Evolutionary conservation across 2,329 filamentous ascomycete species (phyloP).

Genomic region (Pseudogymnoascus pannorum): DNA sequence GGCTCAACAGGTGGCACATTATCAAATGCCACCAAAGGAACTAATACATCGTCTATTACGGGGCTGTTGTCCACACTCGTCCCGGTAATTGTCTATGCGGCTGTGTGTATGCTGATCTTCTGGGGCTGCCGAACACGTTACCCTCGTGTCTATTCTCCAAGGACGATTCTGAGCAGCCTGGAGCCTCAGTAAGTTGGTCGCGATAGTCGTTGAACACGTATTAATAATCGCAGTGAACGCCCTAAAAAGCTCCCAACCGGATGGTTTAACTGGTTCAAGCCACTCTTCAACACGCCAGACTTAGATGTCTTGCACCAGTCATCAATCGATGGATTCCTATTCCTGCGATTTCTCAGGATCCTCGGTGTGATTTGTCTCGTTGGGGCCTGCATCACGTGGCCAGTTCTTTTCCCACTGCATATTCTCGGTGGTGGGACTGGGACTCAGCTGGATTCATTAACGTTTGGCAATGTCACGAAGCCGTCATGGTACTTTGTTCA

Average conservation of each 20-base stretch:
- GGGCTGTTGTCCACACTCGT: constrained; percentile 44
- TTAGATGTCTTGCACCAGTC: constrained; percentile 51
- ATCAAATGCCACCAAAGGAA: constrained; percentile 29
- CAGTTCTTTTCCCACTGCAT: constrained; percentile 58
- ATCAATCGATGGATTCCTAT: constrained; percentile 58
- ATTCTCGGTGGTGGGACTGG: constrained; percentile 48
- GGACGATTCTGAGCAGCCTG: constrained; percentile 43
- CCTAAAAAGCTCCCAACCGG: constrained; percentile 25
- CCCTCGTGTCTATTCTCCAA: constrained; percentile 48
- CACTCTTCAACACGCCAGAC: constrained; percentile 29
- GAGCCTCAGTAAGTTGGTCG: constrained; percentile 38
- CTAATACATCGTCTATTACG: constrained; percentile 36
- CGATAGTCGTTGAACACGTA: background rate
- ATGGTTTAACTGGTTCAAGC: constrained; percentile 31
- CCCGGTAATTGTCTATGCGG: constrained; percentile 43
- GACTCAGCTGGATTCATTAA: constrained; percentile 50
- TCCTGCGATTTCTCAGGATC: constrained; percentile 59
- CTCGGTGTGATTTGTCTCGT: constrained; percentile 53
- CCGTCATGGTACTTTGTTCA: constrained; percentile 53
- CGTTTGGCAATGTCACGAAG: constrained; percentile 48
- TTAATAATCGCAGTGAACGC: constrained; percentile 24
- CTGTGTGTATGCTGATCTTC: constrained; percentile 45
- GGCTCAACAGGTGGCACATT: constrained; percentile 27
- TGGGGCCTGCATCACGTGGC: constrained; percentile 55
- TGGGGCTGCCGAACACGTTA: constrained; percentile 41